These are phyloP conservation scores for Hypoxylon lenormandii DNA, from an alignment of 495 filamentous ascomycete species.

Conservation along the genomic window DNA sequence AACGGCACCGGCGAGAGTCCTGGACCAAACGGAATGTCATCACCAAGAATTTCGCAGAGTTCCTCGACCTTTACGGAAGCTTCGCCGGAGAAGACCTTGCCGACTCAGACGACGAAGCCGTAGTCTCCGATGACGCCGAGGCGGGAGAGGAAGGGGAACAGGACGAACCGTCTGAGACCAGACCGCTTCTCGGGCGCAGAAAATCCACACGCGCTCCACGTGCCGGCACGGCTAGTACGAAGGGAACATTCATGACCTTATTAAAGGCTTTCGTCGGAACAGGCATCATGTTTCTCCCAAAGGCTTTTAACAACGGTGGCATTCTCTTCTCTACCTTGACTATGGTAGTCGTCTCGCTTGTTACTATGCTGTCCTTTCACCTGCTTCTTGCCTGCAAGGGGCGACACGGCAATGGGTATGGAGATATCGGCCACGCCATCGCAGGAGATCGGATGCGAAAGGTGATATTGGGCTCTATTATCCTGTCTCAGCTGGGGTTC, in stretches of 20 bases:
- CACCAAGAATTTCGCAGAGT: slow-evolving; percentile 74
- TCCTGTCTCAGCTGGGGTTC: slow-evolving; percentile 74
- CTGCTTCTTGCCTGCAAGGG: slow-evolving; percentile 69
- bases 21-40: slow-evolving; percentile 61
- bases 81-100: slow-evolving; percentile 78
- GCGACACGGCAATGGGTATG: slow-evolving; percentile 69
- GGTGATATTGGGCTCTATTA: slow-evolving; percentile 70
- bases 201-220: slow-evolving; percentile 58
- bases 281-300: slow-evolving; percentile 76
- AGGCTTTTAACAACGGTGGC: slow-evolving; percentile 75
- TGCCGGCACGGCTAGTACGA: slow-evolving; percentile 68
- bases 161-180: slow-evolving; percentile 55
- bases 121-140: slow-evolving; percentile 59
- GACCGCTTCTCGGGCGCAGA: slow-evolving; percentile 67
- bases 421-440: slow-evolving; percentile 70
- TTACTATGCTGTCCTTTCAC: slow-evolving; percentile 72
- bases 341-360: slow-evolving; percentile 65
- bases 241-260: slow-evolving; percentile 75
- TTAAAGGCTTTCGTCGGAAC: slow-evolving; percentile 75
- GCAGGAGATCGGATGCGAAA: slow-evolving; percentile 63
- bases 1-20: slow-evolving; percentile 58
- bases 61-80: slow-evolving; percentile 75
- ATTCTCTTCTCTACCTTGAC: slow-evolving; percentile 73
- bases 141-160: slow-evolving; percentile 56
- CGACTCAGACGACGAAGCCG: slow-evolving; percentile 71